Conservation (phyloP, 2,329 filamentous ascomycete species). For the Fusarium pininemorale region DNA sequence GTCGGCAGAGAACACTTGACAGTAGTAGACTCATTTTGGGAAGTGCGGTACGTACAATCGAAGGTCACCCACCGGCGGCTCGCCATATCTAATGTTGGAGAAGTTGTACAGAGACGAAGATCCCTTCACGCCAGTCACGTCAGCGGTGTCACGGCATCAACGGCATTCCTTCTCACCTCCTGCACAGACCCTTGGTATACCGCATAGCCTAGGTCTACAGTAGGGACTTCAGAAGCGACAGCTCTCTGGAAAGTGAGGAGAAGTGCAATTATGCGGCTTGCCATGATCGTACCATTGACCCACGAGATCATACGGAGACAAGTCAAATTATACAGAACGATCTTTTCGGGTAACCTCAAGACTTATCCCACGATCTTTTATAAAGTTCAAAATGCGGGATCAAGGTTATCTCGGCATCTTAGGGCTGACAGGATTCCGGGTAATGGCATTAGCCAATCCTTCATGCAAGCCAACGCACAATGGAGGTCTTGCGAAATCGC, state of each 20-base stretch:
- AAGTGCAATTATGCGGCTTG: background rate
- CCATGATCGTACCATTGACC: background rate
- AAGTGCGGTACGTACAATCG: background rate
- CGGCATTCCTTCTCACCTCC: background rate
- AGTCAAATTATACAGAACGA: background rate
- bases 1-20: background rate
- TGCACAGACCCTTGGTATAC: background rate
- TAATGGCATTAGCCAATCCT: background rate
- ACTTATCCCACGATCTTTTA: background rate
- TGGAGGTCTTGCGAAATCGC: background rate
- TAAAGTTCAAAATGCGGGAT: too few relatives aligned
- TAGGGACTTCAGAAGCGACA: background rate
- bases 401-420: background rate
- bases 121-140: background rate
- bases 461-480: background rate
- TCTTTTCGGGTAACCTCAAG: too few relatives aligned
- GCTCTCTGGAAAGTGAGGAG: background rate
- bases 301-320: background rate
- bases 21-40: fast-evolving
- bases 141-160: background rate
- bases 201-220: background rate
- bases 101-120: background rate
- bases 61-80: background rate
- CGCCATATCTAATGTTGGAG: background rate
- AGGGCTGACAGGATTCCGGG: background rate